Evolutionary conservation across 768 basidiomycete species (phyloP).

Genomic region (Mrakia gelida): DNA sequence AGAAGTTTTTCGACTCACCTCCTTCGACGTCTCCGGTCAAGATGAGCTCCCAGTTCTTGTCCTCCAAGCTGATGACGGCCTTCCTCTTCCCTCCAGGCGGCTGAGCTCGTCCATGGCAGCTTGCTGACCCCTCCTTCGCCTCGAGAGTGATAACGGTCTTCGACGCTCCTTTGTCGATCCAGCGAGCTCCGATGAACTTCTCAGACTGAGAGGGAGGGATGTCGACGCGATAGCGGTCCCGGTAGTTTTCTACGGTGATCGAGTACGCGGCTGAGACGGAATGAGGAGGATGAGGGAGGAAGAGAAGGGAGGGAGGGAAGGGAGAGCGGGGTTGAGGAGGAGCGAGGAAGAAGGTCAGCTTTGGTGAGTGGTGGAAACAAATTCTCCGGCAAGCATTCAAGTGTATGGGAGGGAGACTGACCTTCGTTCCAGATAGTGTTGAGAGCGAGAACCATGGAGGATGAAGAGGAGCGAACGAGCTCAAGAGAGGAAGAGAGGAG

Average conservation of each 20-base stretch:
- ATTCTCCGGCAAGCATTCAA: not conserved
- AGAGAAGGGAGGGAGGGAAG: not conserved
- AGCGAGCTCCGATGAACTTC: slow-evolving; percentile 25
- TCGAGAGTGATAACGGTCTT: slow-evolving; percentile 27
- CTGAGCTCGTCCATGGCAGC: not conserved
- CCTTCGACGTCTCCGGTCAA: slow-evolving; percentile 25
- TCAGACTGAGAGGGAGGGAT: slow-evolving; percentile 18
- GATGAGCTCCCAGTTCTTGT: slow-evolving; percentile 29
- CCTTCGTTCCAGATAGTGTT: slow-evolving; percentile 33
- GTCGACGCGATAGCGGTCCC: slow-evolving; percentile 16
- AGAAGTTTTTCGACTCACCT: slow-evolving; percentile 6
- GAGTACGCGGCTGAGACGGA: not conserved
- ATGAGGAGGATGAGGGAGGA: not conserved
- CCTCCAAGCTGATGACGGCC: slow-evolving; percentile 27
- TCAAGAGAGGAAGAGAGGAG: no score
- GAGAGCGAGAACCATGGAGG: slow-evolving; percentile 29
- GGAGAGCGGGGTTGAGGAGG: no score
- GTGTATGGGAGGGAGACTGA: not conserved
- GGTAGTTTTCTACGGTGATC: slow-evolving; percentile 20
- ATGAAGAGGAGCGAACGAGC: not conserved
- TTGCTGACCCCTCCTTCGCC: not conserved
- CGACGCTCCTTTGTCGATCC: slow-evolving; percentile 25
- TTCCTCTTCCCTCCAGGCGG: not conserved
- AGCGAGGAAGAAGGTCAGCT: not conserved
- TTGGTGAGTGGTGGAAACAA: not conserved